These are phyloP conservation scores for Letharia lupina DNA, from an alignment of 495 filamentous ascomycete species.

Conservation along the genomic window DNA sequence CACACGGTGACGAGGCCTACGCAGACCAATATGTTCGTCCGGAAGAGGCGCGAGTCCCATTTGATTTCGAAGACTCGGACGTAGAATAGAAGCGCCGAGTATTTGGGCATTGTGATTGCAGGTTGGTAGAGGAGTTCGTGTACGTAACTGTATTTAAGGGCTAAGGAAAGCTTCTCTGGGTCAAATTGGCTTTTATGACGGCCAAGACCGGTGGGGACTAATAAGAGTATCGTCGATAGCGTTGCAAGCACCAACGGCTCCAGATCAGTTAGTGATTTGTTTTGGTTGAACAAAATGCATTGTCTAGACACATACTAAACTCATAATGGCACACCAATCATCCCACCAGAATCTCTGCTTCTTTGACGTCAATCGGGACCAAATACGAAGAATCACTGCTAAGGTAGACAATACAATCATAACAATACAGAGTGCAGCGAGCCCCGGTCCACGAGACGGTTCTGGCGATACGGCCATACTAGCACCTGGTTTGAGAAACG, in stretches of 20 bases:
- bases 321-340: constrained; percentile 6
- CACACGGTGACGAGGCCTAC: background rate
- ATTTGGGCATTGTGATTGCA: constrained; percentile 1
- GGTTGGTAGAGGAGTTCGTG: background rate
- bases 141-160: background rate
- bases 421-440: constrained; percentile 1
- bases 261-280: background rate
- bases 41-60: background rate
- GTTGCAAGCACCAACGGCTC: background rate
- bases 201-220: background rate
- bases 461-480: background rate
- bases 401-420: constrained; percentile 2
- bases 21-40: background rate
- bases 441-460: background rate
- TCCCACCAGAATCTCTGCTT: constrained; percentile 10
- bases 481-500: no score
- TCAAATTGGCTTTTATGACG: background rate
- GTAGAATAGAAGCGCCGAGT: constrained; percentile 9
- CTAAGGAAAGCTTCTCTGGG: background rate
- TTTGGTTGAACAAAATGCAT: background rate
- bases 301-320: background rate
- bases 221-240: background rate
- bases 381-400: background rate
- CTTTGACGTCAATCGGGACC: background rate
- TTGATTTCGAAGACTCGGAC: constrained; percentile 4